Evolutionary conservation across 768 basidiomycete genomes (phyloP).

Genomic region (Sutorius australiensis): DNA sequence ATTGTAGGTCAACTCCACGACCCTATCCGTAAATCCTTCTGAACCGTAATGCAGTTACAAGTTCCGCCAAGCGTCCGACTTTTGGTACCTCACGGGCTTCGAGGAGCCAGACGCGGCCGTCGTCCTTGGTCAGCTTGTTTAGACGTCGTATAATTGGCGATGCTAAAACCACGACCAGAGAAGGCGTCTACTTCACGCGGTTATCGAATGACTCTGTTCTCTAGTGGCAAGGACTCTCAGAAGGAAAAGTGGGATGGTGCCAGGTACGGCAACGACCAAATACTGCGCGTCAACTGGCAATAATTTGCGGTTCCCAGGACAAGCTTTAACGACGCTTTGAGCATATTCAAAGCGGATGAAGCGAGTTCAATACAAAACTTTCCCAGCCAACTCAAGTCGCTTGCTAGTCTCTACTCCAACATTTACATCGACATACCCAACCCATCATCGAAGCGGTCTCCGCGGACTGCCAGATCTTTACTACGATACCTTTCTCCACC

Average conservation of each 20-base stretch:
- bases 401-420: slow-evolving; percentile 46
- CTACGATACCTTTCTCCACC: slow-evolving; percentile 45
- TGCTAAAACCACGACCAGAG: slow-evolving; percentile 41
- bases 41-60: slow-evolving; percentile 65
- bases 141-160: background rate
- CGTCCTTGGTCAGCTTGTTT: slow-evolving; percentile 56
- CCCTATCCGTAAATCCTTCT: slow-evolving; percentile 8
- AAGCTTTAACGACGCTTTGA: slow-evolving; percentile 56
- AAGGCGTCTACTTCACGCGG: slow-evolving; percentile 68
- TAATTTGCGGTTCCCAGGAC: slow-evolving; percentile 42
- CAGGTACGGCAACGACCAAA: slow-evolving; percentile 35
- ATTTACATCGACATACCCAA: slow-evolving; percentile 52
- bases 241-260: slow-evolving; percentile 95
- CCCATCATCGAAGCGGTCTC: slow-evolving; percentile 36
- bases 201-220: slow-evolving; percentile 86
- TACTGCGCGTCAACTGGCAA: background rate
- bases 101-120: slow-evolving; percentile 90
- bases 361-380: slow-evolving; percentile 57
- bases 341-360: slow-evolving; percentile 76
- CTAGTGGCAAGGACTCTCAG: slow-evolving; percentile 62
- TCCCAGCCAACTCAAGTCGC: slow-evolving; percentile 52
- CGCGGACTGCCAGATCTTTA: slow-evolving; percentile 48
- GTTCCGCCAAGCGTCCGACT: slow-evolving; percentile 87
- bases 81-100: slow-evolving; percentile 96
- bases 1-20: slow-evolving; percentile 53